These are phyloP conservation scores for Coniochaeta ligniaria DNA, from an alignment of 2,329 filamentous ascomycete species.

Conservation along the genomic window DNA sequence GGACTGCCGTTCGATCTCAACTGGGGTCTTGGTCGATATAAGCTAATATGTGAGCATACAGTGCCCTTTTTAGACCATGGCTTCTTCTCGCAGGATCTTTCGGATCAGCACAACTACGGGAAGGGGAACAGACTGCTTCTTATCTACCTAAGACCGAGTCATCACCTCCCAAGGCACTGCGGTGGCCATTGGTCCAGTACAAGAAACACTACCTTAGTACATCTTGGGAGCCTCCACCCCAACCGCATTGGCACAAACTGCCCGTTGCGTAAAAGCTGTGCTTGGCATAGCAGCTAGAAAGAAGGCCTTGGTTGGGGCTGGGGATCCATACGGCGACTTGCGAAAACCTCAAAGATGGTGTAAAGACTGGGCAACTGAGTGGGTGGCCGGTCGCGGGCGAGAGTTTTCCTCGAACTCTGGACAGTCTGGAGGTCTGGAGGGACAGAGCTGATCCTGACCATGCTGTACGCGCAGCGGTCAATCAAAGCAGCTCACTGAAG, in stretches of 20 bases:
- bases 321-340: neutral
- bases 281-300: neutral
- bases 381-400: neutral
- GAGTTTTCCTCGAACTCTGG: neutral
- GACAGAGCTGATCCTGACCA: neutral
- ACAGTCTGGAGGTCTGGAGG: too few species aligned
- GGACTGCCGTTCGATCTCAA: neutral
- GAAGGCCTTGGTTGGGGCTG: neutral
- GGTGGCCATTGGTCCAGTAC: neutral
- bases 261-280: neutral
- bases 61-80: neutral
- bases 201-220: neutral
- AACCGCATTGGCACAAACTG: neutral
- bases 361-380: neutral
- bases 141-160: neutral
- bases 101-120: neutral
- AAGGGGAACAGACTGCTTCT: neutral
- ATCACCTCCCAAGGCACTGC: neutral
- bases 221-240: neutral
- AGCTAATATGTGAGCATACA: neutral
- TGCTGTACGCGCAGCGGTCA: neutral
- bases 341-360: neutral
- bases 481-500: too few species aligned
- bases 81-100: neutral
- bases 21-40: neutral